Conservation (phyloP, 345 rosid genomes). For the Murraya paniculata region DNA sequence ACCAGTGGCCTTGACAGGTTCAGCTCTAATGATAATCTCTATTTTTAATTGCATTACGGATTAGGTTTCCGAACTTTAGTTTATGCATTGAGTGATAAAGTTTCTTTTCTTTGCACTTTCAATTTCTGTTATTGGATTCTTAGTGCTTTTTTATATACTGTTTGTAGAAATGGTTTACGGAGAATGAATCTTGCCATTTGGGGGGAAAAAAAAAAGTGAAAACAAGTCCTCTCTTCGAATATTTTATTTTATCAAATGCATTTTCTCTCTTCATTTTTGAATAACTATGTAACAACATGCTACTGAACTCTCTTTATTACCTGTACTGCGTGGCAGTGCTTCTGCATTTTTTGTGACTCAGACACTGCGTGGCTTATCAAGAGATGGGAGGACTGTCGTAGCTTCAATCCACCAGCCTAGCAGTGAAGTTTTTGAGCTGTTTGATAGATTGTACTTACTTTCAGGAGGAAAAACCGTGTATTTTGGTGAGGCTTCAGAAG, state of each 20-base stretch:
- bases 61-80: neutral
- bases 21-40: neutral
- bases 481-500: conserved; percentile 80
- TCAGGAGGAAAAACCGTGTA: conserved; percentile 92
- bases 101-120: neutral
- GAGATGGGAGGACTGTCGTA: conserved; percentile 94
- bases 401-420: conserved; percentile 97
- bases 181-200: too few relatives aligned
- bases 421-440: conserved; percentile 91
- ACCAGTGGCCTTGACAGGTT: conserved; percentile 98
- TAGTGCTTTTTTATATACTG: too few relatives aligned
- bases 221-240: too few relatives aligned
- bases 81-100: neutral
- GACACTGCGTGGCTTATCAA: conserved; percentile 73
- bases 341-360: conserved; percentile 97
- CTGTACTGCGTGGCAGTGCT: conserved; percentile 49
- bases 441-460: conserved; percentile 80
- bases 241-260: neutral
- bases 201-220: too few relatives aligned
- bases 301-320: too few relatives aligned
- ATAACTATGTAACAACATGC: neutral
- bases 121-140: too few relatives aligned
- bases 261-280: neutral
- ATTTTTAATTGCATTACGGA: neutral
- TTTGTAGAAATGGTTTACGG: too few relatives aligned